A percentile compares a stretch with the other conserved stretches of the same genome.
phyloP scores from a whole-genome alignment of 805 yeast species.

The Lipomyces yamadae region DNA sequence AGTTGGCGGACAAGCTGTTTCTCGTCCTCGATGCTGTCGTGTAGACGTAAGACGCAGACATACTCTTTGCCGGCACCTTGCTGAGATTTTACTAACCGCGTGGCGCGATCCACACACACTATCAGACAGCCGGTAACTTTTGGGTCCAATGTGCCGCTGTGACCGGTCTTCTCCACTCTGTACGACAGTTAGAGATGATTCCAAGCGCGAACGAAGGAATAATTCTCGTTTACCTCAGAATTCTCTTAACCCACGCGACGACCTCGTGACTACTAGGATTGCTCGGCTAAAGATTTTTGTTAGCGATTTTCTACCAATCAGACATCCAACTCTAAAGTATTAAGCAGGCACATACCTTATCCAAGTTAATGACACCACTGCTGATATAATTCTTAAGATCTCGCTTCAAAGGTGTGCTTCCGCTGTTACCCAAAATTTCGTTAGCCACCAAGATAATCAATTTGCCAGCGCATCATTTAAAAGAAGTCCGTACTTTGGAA shows the following conservation, averaged over 20 bases:
- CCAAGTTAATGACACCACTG: conserved; percentile 95
- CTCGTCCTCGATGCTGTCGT: conserved; percentile 88
- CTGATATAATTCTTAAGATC: conserved; percentile 87
- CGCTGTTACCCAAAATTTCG: conserved; percentile 45
- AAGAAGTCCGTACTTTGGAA: conserved; percentile 31
- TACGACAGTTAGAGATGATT: neutral
- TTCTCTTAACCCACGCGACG: conserved; percentile 98
- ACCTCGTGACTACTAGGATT: conserved; percentile 99
- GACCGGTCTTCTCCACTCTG: conserved; percentile 97
- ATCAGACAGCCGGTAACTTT: conserved; percentile 98
- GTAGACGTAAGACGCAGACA: conserved; percentile 95
- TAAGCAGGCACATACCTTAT: conserved; percentile 54
- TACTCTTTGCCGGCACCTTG: conserved; percentile 99
- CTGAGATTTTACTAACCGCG: conserved; percentile 96
- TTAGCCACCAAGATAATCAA: neutral
- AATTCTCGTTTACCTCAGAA: conserved; percentile 50
- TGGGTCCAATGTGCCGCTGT: conserved; percentile 98
- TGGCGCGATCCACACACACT: conserved; percentile 97
- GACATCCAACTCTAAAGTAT: neutral
- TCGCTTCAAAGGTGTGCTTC: conserved; percentile 92
- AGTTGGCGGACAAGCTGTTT: conserved; percentile 84
- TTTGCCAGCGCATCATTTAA: neutral
- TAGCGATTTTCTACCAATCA: too few species aligned
- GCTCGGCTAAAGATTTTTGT: conserved; percentile 59
- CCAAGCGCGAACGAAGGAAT: neutral